Base-by-base conservation (phyloP, 345 rosid genomes). In the Pistacia vera region DNA sequence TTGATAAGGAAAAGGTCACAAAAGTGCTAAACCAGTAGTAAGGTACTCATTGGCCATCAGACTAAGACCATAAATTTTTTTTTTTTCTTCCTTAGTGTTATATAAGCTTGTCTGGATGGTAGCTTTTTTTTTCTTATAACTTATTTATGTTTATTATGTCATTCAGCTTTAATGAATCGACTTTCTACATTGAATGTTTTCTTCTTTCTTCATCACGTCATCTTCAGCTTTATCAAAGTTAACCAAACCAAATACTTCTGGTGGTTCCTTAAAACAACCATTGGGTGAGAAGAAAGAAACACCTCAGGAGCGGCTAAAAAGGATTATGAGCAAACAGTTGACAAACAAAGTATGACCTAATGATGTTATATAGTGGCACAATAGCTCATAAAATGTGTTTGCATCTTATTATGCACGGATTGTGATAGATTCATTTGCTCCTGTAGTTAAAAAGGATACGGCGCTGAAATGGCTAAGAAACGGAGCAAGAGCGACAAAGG, bases 291-390 rank as follows among this genome's bases (percentile, higher is more conserved):
- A 94, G 87, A 94, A 89, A 70, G 99, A 97, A 85, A 97, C 98
- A 79, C 99, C 98, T 11, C 99, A 97, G 82, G 99, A 97, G 82
- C 90, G 98, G 66, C 85, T 97, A 30, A 96, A 96, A 84, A 89
- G 98, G 91, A 97, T 97, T 67, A 97, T 94, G 99, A 92, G 90
- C 86, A 88, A 52, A 69, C 99, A 94, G 88, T 83, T 97, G 77
- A 94, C 68, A 91, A 91, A 76, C 98, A 97, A 87, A 92, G 99
- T 94, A 94, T 56, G 88, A 49, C 54, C 63, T 70, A 54, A 65
- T 55, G 58, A 56, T 70, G 35, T n/a, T 61, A n/a, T 57, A 10
- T 30, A 38, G 70, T 33, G 4, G 25, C 33, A 44, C 11, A 77
- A 51, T 28, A 44, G 54, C 65, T 44, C 36, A 35, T 33, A 61